These are phyloP conservation scores for Boechera retrofracta DNA, from an alignment of 345 rosid species.

Conservation along the genomic window DNA sequence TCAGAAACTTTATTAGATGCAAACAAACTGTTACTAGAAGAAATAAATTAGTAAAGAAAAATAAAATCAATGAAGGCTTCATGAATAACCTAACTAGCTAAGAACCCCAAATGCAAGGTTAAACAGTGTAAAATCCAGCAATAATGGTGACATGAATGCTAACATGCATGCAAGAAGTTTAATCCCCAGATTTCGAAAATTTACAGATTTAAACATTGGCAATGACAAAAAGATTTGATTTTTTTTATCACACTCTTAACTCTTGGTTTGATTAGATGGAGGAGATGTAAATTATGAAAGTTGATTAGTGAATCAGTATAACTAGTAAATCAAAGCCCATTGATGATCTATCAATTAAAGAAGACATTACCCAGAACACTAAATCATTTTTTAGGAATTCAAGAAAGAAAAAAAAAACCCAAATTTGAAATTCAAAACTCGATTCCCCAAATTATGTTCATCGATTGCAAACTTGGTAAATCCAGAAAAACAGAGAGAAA, in stretches of 20 bases:
- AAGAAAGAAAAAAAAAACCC: background rate
- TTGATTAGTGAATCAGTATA: background rate
- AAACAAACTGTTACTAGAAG: background rate
- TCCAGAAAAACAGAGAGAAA: background rate
- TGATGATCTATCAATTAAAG: constrained; percentile 27
- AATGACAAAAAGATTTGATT: background rate
- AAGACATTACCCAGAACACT: background rate
- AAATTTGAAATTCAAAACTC: constrained; percentile 36
- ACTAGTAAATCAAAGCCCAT: constrained; percentile 24
- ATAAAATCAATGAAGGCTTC: constrained; percentile 27
- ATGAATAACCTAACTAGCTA: constrained; percentile 35
- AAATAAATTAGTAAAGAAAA: background rate
- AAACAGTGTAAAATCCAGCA: constrained; percentile 20
- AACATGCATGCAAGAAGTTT: constrained; percentile 43
- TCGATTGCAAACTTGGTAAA: background rate
- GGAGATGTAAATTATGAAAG: background rate
- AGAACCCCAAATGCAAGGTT: constrained; percentile 33
- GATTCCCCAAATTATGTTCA: background rate
- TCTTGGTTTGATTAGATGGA: constrained; percentile 10
- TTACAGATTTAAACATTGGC: background rate
- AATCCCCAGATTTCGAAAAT: constrained; percentile 34
- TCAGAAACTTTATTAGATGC: constrained; percentile 16
- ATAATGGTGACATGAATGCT: constrained; percentile 28
- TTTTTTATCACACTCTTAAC: background rate
- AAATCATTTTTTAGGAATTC: background rate